Evolutionary conservation across 148 eudicot species (phyloP).

Genomic region (Chenopodium berlandieri): DNA sequence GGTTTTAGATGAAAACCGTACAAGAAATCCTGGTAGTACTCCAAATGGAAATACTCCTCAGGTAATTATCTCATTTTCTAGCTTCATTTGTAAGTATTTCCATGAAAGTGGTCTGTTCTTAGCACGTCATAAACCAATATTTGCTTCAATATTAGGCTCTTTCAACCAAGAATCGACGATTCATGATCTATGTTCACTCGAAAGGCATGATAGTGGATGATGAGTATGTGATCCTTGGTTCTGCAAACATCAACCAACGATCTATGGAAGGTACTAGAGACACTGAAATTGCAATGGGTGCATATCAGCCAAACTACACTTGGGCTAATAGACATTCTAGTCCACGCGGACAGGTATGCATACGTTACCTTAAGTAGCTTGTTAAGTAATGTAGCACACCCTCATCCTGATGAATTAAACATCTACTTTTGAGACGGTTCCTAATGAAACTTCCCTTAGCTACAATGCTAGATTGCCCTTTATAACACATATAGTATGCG

Average conservation of each 20-base stretch:
- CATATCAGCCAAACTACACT: constrained; percentile 79
- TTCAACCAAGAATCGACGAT: constrained; percentile 52
- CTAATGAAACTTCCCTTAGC: no score
- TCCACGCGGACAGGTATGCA: constrained; percentile 74
- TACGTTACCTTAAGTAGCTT: not conserved
- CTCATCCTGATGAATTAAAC: no score
- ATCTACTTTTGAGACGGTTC: no score
- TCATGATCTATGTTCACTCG: constrained; percentile 92
- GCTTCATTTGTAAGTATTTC: not conserved
- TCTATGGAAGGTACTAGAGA: constrained; percentile 88
- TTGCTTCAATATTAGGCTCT: constrained; percentile 36
- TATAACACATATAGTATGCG: no score
- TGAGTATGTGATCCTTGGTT: constrained; percentile 78
- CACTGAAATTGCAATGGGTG: constrained; percentile 93
- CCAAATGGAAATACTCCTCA: constrained; percentile 48
- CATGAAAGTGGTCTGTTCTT: not conserved
- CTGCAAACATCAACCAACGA: constrained; percentile 93
- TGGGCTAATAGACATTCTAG: constrained; percentile 45
- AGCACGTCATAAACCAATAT: not conserved
- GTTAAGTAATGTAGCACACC: no score
- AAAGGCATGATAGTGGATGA: constrained; percentile 97
- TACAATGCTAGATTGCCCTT: no score
- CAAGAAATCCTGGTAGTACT: constrained; percentile 23
- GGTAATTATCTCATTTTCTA: constrained; percentile 30
- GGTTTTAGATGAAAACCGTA: constrained; percentile 22